Percentiles rank a stretch among this genome's conserved stretches.
These are phyloP conservation scores for Gracilaria caudata DNA, from an alignment of 23 red algal genomes.

Conservation along the genomic window DNA sequence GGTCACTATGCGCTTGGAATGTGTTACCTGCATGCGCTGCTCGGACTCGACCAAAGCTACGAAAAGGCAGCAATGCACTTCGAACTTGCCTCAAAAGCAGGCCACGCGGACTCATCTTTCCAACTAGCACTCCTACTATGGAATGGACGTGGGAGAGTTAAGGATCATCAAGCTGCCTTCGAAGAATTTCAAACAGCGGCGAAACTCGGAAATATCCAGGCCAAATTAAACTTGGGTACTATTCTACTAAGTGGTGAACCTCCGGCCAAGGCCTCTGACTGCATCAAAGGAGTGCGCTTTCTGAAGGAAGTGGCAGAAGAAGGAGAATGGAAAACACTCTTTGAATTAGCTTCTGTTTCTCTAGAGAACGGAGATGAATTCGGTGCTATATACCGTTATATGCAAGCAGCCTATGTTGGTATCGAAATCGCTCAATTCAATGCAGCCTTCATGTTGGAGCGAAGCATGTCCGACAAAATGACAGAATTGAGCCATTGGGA, in stretches of 20 bases:
- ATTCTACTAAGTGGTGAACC: constrained; percentile 37
- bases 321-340: constrained; percentile 72
- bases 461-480: constrained; percentile 14
- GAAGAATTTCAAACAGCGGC: constrained; percentile 42
- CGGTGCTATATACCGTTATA: constrained; percentile 69
- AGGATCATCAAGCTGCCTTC: constrained; percentile 14
- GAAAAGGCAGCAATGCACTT: constrained; percentile 67
- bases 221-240: constrained; percentile 47
- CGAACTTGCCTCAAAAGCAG: constrained; percentile 56
- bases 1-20: constrained; percentile 66
- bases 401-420: constrained; percentile 91
- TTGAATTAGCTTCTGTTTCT: constrained; percentile 47
- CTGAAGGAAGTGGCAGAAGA: constrained; percentile 87
- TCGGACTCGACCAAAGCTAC: constrained; percentile 31
- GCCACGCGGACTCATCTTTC: constrained; percentile 73
- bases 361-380: constrained; percentile 60
- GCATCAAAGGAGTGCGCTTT: constrained; percentile 39
- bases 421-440: constrained; percentile 92
- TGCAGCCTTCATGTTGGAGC: constrained; percentile 77
- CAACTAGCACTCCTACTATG: constrained; percentile 64
- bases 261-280: constrained; percentile 47
- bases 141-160: constrained; percentile 49
- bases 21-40: constrained; percentile 56
- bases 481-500: constrained; percentile 59
- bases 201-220: constrained; percentile 52